Base-by-base conservation (phyloP, 2,329 filamentous ascomycete species). In the Ramularia endophylla region DNA sequence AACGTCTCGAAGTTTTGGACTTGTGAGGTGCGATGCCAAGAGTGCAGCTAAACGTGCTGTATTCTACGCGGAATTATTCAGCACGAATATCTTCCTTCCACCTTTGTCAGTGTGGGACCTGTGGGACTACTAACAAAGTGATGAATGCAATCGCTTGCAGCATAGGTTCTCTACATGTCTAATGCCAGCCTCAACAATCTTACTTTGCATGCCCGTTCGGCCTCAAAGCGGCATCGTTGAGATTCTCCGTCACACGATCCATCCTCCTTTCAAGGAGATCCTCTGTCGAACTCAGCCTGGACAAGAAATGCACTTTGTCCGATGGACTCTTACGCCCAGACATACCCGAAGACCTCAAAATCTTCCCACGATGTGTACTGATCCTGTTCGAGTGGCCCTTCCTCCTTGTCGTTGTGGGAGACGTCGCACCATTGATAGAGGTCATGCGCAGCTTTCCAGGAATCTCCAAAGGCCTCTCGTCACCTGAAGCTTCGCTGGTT, bases 391-490 rank as follows among this genome's bases (percentile, higher is more conserved):
- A 19, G 32, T 34, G 32, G 32, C 32, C 17, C 12, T 17, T 19
- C 32, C 51, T 44, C 38, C 55, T 57, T 25, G 56, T 55, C 5
- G 51, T 42, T 32, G 47, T 48, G n/a, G 45, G 27, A n/a, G 44
- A 37, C 25, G 27, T 41, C 8, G 40, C 27, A 8, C 34, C 28
- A 38, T 50, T 43, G 25, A 50, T 53, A 29, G 52, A 47, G 8
- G 48, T 48, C 41, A 50, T 47, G 11, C 43, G 41, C 16, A 54
- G 31, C 9, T 63, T 41, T 5, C 66, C 56, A 8, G 75, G 80
- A 70, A 95, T 95, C 64, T 95, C 89, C 8, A 95, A 63, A 3
- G 87, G 85, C 15, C 72, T 67, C 38, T 94, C 88, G 49, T 95
- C 88, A 25, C 92, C 87, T 0, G 80, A 85, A 64, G 78, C 84